Evolutionary conservation across 345 rosid genomes (phyloP).

Genomic region (Camelina laxa): DNA sequence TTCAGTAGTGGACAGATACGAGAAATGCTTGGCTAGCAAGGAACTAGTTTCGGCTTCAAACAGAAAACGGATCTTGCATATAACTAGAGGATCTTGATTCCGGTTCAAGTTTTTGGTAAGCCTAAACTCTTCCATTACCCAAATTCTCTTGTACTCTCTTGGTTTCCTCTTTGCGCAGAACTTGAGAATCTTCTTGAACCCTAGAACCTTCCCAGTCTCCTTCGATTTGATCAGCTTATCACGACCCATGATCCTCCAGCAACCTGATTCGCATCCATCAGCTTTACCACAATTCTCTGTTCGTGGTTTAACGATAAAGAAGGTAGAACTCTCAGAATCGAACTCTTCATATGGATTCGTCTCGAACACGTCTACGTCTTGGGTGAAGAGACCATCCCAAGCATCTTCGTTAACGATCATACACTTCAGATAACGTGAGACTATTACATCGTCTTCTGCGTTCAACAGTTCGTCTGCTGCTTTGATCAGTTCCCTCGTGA

Average conservation of each 20-base stretch:
- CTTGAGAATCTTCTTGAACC: constrained; percentile 34
- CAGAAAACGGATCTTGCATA: constrained; percentile 29
- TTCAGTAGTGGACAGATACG: background rate
- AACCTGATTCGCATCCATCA: constrained; percentile 9
- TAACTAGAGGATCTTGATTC: constrained; percentile 8
- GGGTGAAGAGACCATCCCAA: background rate
- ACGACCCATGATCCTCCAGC: constrained; percentile 21
- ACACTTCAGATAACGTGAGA: background rate
- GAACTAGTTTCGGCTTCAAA: background rate
- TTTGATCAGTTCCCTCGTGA: background rate
- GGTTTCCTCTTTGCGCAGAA: background rate
- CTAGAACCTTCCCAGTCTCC: constrained; percentile 14
- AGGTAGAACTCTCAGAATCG: background rate
- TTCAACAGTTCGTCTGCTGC: background rate
- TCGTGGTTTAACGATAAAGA: background rate
- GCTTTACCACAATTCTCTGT: constrained; percentile 4
- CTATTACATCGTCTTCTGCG: background rate
- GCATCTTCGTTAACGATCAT: background rate
- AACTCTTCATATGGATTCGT: constrained; percentile 5
- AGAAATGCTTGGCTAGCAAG: constrained; percentile 30
- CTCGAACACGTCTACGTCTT: constrained; percentile 19
- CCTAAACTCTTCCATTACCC: constrained; percentile 32
- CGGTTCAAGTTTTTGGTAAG: background rate
- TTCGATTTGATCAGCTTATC: constrained; percentile 4
- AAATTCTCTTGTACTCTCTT: background rate